phyloP scores from a whole-genome alignment of 2,329 filamentous ascomycete species.

The Thelonectria discophora region DNA sequence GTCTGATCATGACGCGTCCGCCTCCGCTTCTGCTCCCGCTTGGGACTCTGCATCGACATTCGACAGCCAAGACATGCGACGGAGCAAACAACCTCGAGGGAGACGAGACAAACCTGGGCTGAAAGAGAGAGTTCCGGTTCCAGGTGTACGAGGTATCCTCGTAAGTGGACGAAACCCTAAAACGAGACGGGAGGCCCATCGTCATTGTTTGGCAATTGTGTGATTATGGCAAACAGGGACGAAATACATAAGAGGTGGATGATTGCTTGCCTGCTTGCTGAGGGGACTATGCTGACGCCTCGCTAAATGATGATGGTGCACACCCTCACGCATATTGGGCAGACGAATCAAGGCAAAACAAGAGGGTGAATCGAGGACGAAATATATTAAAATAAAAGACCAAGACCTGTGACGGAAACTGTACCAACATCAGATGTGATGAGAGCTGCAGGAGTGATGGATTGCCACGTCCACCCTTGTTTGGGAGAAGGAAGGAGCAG shows the following conservation, averaged over 20 bases:
- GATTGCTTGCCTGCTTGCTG: too few species aligned
- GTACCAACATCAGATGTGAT: neutral
- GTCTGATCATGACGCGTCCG: constrained; percentile 42
- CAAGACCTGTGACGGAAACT: constrained; percentile 1
- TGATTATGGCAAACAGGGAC: neutral
- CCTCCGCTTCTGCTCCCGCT: too few species aligned
- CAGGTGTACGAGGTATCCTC: constrained; percentile 20
- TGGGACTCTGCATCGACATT: constrained; percentile 24
- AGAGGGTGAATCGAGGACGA: too few species aligned
- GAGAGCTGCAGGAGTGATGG: constrained; percentile 14
- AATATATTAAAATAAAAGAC: neutral
- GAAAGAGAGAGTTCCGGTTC: constrained; percentile 9
- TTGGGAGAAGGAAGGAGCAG: neutral
- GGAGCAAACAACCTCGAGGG: too few species aligned
- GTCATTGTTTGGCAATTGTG: too few species aligned
- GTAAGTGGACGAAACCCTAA: constrained; percentile 9
- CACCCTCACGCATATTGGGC: too few species aligned
- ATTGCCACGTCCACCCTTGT: constrained; percentile 24
- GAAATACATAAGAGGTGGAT: too few species aligned
- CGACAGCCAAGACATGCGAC: constrained; percentile 33
- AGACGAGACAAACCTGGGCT: too few species aligned
- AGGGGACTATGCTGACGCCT: too few species aligned
- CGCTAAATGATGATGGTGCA: too few species aligned
- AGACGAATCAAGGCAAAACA: too few species aligned
- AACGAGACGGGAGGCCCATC: neutral